Evolutionary conservation across 2,329 filamentous ascomycete genomes (phyloP), one percentile per base, ranked within the genome.

Genomic region (Coleophoma cylindrospora): DNA sequence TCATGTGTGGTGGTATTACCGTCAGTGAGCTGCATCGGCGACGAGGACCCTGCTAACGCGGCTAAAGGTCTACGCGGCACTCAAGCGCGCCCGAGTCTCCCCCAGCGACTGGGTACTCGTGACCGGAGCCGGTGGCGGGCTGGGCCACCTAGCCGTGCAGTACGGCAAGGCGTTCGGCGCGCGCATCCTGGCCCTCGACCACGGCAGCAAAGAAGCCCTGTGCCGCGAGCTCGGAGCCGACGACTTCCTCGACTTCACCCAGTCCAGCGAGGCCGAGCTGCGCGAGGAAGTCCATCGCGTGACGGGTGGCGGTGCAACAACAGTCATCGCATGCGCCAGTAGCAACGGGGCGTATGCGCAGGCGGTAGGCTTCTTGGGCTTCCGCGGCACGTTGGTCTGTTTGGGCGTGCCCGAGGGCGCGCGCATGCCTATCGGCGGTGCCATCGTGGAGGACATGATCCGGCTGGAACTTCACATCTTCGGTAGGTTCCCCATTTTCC

Each of bases 1-100:
- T 86, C 68, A 75, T 85, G 49, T 86, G 83, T 62, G 82, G 81
- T 13, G 84, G 83, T n/a, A 72, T 86, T 10, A 86, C 83, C 27
- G 27, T 27, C 27, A 27, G 27, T 0, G 75, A 0, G 83, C 80
- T 5, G 70, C 87, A 14, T 74, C 77, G 45, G 83, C 83, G 57
- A 74, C 74, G 50, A 70, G 73, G 22, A 79, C 79, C 2, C 74
- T 27, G 11, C 36, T 32, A 27, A 27, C 6, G 7, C 27, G 7
- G 6, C 27, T 27, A 27, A 3, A 27, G 27, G 27, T 27, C 7
- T 27, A 27, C 4, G 27, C 27, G 2, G 27, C 27, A 3, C 27
- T 27, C 27, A 27, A 27, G 27, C 27, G 27, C 27, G 27, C 27
- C 3, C 27, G 27, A 27, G 27, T 27, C 27, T 27, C 27, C 27